These are phyloP conservation scores for Trametes sanguinea DNA, from an alignment of 768 basidiomycete genomes.

Conservation along the genomic window DNA sequence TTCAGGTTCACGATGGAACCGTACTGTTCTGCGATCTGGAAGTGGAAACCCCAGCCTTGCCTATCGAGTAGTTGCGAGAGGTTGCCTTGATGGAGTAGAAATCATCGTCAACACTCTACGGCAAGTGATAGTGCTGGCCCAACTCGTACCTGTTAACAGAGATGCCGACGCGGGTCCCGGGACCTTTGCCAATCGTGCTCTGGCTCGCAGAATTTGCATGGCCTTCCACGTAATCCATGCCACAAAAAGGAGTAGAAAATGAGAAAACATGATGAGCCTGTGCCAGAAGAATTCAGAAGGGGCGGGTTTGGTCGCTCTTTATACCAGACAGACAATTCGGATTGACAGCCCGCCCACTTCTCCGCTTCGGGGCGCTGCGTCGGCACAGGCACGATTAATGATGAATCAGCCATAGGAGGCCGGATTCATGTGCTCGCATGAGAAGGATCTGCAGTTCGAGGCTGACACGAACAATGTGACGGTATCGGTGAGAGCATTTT, in stretches of 20 bases:
- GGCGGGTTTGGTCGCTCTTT: neutral
- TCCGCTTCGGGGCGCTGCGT: too few species aligned
- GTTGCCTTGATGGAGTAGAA: constrained; percentile 9
- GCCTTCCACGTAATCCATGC: constrained; percentile 1
- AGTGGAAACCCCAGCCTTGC: constrained; percentile 19
- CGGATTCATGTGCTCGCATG: too few species aligned
- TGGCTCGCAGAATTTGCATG: neutral
- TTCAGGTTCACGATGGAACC: constrained; percentile 17
- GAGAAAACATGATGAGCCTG: neutral
- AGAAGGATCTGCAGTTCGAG: too few species aligned
- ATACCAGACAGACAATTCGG: too few species aligned
- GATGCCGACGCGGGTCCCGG: constrained; percentile 18
- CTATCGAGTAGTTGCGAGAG: constrained; percentile 11
- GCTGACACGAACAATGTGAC: too few species aligned
- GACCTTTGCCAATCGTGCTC: constrained; percentile 9
- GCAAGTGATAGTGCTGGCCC: too few species aligned
- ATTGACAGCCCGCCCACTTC: too few species aligned
- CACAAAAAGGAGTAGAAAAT: neutral
- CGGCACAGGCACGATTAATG: too few species aligned
- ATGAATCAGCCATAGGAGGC: too few species aligned
- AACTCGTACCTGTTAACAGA: constrained; percentile 9
- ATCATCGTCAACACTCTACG: too few species aligned
- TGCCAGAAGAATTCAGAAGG: neutral
- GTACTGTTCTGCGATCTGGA: constrained; percentile 18
- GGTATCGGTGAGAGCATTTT: too few species aligned